These are phyloP conservation scores for Peronospora farinosa DNA, from an alignment of 352 stramenopile genomes.

Conservation along the genomic window DNA sequence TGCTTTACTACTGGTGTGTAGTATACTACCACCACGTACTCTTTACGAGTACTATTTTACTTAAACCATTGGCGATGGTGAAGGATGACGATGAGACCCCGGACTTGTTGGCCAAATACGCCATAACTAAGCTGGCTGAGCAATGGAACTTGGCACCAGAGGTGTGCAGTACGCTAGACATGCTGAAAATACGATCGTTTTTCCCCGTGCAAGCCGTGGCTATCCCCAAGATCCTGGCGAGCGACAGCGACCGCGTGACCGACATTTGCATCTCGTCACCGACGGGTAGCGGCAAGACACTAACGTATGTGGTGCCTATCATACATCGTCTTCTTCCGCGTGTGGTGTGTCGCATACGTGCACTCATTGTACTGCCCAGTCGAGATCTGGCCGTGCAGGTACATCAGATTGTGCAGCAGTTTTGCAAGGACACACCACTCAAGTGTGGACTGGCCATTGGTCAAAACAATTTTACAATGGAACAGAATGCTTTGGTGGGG, in stretches of 20 bases:
- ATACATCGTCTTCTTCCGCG: constrained; percentile 84
- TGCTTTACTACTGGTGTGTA: not conserved
- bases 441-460: constrained; percentile 89
- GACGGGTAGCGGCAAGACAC: constrained; percentile 96
- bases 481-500: constrained; percentile 70
- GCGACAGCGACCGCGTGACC: constrained; percentile 65
- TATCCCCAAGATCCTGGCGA: constrained; percentile 89
- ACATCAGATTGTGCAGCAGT: constrained; percentile 61
- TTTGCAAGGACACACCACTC: constrained; percentile 67
- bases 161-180: constrained; percentile 36
- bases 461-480: constrained; percentile 82
- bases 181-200: constrained; percentile 75
- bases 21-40: not conserved
- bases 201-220: constrained; percentile 93
- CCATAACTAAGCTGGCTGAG: constrained; percentile 48
- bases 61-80: constrained; percentile 21
- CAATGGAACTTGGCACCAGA: constrained; percentile 44
- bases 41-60: not conserved
- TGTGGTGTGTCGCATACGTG: constrained; percentile 85
- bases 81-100: constrained; percentile 23
- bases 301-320: constrained; percentile 95
- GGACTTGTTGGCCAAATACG: constrained; percentile 62
- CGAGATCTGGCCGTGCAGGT: constrained; percentile 93
- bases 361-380: constrained; percentile 94
- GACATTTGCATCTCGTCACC: constrained; percentile 96